Evolutionary conservation across 2,329 filamentous ascomycete species (phyloP), one percentile per base, ranked within the genome.

Genomic region (Geosmithia flava): DNA sequence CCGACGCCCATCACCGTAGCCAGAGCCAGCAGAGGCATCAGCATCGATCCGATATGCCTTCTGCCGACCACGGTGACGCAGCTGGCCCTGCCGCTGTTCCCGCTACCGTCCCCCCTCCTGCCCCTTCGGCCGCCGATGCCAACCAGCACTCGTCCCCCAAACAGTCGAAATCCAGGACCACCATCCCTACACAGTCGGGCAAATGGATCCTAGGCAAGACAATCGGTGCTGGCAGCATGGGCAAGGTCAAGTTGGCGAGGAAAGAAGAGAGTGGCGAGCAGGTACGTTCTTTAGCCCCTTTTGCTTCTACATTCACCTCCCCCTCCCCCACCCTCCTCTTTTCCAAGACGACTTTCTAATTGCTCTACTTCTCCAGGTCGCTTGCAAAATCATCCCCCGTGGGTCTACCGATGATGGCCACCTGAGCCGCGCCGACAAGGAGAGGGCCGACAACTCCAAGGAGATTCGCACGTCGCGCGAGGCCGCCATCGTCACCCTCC

Each of bases 201-300:
- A 88, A 90, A 71, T 98, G 91, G 89, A 81, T 89, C 49, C 73
- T 98, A 47, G 91, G 91, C 51, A 97, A 97, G 73, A 97, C 93
- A 3, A 93, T 98, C 58, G 93, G 93, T 51, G 89, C 90, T 47
- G 93, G 93, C 46, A 97, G 91, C 65, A 98, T 98, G 93, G 93
- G 93, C 54, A 97, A 97, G 66, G 93, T 98, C 53, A 97, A 97
- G 70, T 73, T 98, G 55, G 93, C 93, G 20, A 87, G 87, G 58
- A 94, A 94, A 66, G 77, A 85, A 56, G 90, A 95, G 58, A 87
- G 86, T 19, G 86, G 85, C 56, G 93, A 97, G 71, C 87, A 96
- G 80, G 88, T 90, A 69, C 58, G 75, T 68, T 27, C 4, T 27
- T 27, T 8, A 37, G 33, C 45, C 11, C 7, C 39, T 20, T 10